Base-by-base conservation (phyloP, 352 stramenopile species). In the Bremia lactucae region DNA sequence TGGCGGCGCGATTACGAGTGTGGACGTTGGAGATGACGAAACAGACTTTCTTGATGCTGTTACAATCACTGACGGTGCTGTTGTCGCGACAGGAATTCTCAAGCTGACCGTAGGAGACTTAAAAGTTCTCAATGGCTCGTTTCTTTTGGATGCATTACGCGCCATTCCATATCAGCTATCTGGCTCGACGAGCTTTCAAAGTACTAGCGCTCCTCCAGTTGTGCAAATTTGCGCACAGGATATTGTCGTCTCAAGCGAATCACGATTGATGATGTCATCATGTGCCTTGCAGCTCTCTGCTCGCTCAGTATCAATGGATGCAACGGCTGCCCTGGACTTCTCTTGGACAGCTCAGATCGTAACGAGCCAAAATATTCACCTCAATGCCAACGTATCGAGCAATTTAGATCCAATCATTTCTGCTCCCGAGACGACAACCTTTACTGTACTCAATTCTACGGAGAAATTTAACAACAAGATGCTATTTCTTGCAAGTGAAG, bases 261-360 rank as follows among this genome's bases (percentile, higher is more conserved):
- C 72, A 1, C 52, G 62, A 3, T 48, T 83, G 16, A 55, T 80
- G 11, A 33, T 83, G 23, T 62, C 62, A 0, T 64, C 49, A 7
- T 65, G 59, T 2, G 48, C 45, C 2, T 25, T 78, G 24, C 46
- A 61, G 3, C 25, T 83, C n/a, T 61, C 44, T 8, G 62, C 68
- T 15, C 48, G 52, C 1, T 68, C 68, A n/a, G 34, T 84, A 1
- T 64, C 66, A 11, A 69, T 84, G 56, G 69, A 85, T 49, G 59
- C 67, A 0, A 76, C 67, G 0, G 49, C 62, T 18, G 36, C 49
- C 6, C 31, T 85, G 4, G 55, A 55, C 2, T 80, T 83, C 38
- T 47, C 57, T 2, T 62, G 55, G 28, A 70, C 49, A 23, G 62
- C 60, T 20, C 58, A 69, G 31, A 64, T 85, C 13, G 46, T 58